These are phyloP conservation scores for Pleurozium schreberi DNA, from an alignment of 225 moss, liverwort and hornwort species.

Conservation along the genomic window DNA sequence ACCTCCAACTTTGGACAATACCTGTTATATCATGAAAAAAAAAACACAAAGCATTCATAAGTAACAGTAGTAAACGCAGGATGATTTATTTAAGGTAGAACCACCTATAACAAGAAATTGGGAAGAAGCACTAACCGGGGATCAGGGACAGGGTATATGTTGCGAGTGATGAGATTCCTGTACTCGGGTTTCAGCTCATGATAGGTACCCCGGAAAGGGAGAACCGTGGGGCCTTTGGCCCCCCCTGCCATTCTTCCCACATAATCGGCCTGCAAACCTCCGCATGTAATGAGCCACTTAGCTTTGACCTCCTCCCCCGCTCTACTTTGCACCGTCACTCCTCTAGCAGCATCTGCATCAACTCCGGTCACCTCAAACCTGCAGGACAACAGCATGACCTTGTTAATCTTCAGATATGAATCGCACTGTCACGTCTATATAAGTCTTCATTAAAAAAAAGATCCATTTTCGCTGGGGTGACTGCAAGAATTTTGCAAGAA, in stretches of 20 bases:
- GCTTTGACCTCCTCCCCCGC: slow-evolving; percentile 60
- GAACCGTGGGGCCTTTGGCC: slow-evolving; percentile 49
- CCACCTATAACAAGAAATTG: too few relatives aligned
- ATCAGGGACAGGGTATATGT: slow-evolving; percentile 86
- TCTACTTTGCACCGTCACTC: slow-evolving; percentile 50
- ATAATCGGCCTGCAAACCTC: slow-evolving; percentile 65
- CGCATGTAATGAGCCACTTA: slow-evolving; percentile 75
- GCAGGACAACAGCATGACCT: neutral
- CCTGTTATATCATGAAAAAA: neutral
- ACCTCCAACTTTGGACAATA: slow-evolving; percentile 67
- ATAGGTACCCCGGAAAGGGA: slow-evolving; percentile 71
- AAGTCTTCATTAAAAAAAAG: neutral
- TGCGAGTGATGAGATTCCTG: slow-evolving; percentile 57
- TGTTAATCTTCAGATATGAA: neutral
- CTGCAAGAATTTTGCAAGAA: neutral
- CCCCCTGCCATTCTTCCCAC: slow-evolving; percentile 76
- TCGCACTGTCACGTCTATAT: neutral
- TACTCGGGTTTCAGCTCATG: slow-evolving; percentile 75
- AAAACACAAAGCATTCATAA: neutral
- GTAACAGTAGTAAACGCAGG: neutral
- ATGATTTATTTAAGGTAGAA: neutral
- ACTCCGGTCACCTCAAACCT: slow-evolving; percentile 57
- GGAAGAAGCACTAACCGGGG: slow-evolving; percentile 30
- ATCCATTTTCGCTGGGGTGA: neutral
- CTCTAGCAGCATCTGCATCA: slow-evolving; percentile 43